phyloP scores from a whole-genome alignment of 2,329 filamentous ascomycete species.

The Setomelanomma holmii region DNA sequence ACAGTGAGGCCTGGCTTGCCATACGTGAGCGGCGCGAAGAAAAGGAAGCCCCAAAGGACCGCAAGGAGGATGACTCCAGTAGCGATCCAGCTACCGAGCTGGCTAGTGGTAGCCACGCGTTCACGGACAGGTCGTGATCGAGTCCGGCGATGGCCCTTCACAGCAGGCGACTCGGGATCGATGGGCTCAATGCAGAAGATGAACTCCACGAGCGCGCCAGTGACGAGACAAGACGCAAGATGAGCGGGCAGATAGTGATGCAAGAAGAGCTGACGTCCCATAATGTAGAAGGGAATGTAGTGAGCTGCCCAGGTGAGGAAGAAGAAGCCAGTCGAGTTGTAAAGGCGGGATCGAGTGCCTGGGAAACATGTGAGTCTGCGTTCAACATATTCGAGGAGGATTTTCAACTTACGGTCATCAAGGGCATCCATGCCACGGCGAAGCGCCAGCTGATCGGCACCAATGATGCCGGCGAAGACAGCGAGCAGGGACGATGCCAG shows the following conservation, averaged over 20 bases:
- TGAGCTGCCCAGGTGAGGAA: conserved; percentile 98
- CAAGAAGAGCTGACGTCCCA: conserved; percentile 97
- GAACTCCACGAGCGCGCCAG: conserved; percentile 91
- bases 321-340: conserved; percentile 99
- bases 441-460: conserved; percentile 90
- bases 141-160: conserved; percentile 44
- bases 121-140: conserved; percentile 79
- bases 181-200: conserved; percentile 88
- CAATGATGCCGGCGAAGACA: conserved; percentile 89
- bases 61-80: conserved; percentile 71
- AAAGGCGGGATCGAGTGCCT: conserved; percentile 91
- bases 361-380: conserved; percentile 15
- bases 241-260: conserved; percentile 98
- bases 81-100: conserved; percentile 81
- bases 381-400: background rate
- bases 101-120: conserved; percentile 78
- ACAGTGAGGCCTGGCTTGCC: conserved; percentile 88
- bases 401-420: conserved; percentile 78
- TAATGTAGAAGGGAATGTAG: conserved; percentile 96
- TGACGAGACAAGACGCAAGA: conserved; percentile 86
- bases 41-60: conserved; percentile 82
- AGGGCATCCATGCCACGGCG: conserved; percentile 92
- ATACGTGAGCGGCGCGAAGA: conserved; percentile 94
- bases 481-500: conserved; percentile 89
- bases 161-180: conserved; percentile 52